Evolutionary conservation across 345 rosid genomes (phyloP), one percentile per base, ranked within the genome.

Genomic region (Reutealis trisperma): DNA sequence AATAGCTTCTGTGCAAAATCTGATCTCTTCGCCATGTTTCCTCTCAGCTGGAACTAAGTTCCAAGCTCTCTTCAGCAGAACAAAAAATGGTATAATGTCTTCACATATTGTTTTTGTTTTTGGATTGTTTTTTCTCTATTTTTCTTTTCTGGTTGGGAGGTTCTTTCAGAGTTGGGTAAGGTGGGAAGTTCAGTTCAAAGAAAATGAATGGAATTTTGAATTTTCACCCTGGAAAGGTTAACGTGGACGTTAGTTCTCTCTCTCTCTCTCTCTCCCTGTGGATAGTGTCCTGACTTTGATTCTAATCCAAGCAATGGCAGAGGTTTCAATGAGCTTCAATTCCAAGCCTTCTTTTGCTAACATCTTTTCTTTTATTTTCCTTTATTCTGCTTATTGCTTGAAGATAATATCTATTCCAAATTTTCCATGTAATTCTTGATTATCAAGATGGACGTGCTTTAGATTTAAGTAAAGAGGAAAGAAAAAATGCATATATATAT

Each of bases 1-100:
- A 96, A 84, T 84, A 96, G 84, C 87, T 96, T 96, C 92, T 93
- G 96, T 0, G 94, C 96, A 74, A 96, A 96, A 79, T 91, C 97
- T 5, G 93, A 90, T 78, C 93, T 86, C 86, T 86, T 96, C 63
- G 85, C 90, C 99, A 96, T 96, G 51, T 65, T 65, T 63, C 69
- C 76, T 83, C 79, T 44, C 71, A 64, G 71, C 16, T 52, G 37
- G 41, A 81, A 71, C 79, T 25, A 69, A 83, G 78, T 55, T 76
- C 65, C 82, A 24, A 37, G 22, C 44, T 27, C 85, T 64, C 72
- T 78, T 52, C 62, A 24, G 52, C 32, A 8, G 65, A 16, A 63
- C 11, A 16, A 63, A 77, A 55, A 77, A 72, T 8, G 41, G 54
- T 63, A 32, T 8, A 44, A 71, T 63, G 27, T 82, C 25, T 73